Base-by-base conservation (phyloP, 345 rosid genomes). In the Sisymbrium irio region DNA sequence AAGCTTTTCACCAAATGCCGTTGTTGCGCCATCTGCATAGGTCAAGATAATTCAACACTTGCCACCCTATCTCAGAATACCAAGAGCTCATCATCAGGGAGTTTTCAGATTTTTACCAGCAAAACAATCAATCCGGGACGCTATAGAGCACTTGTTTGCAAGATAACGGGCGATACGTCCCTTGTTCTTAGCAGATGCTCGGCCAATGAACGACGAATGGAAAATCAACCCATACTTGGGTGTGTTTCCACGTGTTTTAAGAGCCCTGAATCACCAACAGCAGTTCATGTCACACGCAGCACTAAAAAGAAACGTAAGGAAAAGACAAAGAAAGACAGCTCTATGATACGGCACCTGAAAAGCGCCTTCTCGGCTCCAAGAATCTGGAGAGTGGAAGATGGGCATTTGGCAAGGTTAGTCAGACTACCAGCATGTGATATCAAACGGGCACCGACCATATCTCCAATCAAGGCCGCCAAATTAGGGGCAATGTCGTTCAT, bases 361-460 rank as follows among this genome's bases (percentile, higher is more conserved):
- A 96, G 94, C 4, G 97, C 97, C 80, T 90, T 96, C 82, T 92
- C 98, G 0, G 97, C 99, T 62, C 98, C 99, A 67, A 90, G 98
- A 72, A 96, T 90, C 85, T 92, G 98, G 80, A 96, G 97, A 41
- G 99, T 96, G 22, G 98, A 96, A 77, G 99, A 92, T 69, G 99
- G 97, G 81, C 95, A 92, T 65, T 92, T 96, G 4, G 99, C 98
- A 79, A 92, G 87, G 84, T 92, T 96, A 15, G 98, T 89, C 62
- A 96, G 93, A 89, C 98, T 96, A 36, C 99, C 99, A 63, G 98
- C 99, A 85, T 96, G 99, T 61, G 98, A 96, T 49, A 96, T 92
- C 85, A 96, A 71, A 33, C 99, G 93, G 40, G 98, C 99, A 69
- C 91, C 99, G 3, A 96, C 97, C 76, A 96, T 83, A 41, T 96